These are phyloP conservation scores for Entoloma clypeatum DNA, from an alignment of 1,284 basidiomycete genomes.

Conservation along the genomic window DNA sequence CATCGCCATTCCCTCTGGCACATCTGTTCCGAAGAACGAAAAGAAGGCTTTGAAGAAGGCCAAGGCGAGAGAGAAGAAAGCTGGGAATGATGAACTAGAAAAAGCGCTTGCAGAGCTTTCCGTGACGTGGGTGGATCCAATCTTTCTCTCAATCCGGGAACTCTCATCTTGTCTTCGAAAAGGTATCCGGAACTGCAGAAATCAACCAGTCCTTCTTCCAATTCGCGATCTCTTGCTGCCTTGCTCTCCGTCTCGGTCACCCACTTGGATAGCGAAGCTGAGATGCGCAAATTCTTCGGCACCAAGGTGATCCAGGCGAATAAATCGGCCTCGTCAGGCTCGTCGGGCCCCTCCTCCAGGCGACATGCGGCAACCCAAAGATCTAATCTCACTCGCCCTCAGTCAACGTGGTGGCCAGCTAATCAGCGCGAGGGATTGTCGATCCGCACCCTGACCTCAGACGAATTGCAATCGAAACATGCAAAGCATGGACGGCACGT, in stretches of 20 bases:
- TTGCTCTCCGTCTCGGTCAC: slow-evolving; percentile 74
- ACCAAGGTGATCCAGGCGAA: slow-evolving; percentile 74
- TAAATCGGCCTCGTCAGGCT: slow-evolving; percentile 31
- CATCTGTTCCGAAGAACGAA: slow-evolving; percentile 28
- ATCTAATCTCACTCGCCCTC: slow-evolving; percentile 62
- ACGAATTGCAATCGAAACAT: slow-evolving; percentile 49
- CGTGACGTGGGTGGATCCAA: slow-evolving; percentile 65
- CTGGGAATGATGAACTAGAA: slow-evolving; percentile 78
- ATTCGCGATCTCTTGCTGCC: slow-evolving; percentile 40
- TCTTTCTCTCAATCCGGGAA: background rate
- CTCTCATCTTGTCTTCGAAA: background rate
- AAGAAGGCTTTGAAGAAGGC: slow-evolving; percentile 56
- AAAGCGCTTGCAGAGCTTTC: slow-evolving; percentile 79
- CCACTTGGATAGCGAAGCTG: slow-evolving; percentile 82
- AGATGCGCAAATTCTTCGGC: slow-evolving; percentile 90
- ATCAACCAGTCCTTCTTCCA: slow-evolving; percentile 25
- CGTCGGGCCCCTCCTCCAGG: slow-evolving; percentile 27
- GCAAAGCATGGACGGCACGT: slow-evolving; percentile 40
- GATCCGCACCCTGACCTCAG: slow-evolving; percentile 51
- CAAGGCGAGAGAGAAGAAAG: slow-evolving; percentile 58
- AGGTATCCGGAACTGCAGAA: slow-evolving; percentile 57
- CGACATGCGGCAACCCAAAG: slow-evolving; percentile 38
- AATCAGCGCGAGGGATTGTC: slow-evolving; percentile 68
- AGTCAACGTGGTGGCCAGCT: slow-evolving; percentile 59
- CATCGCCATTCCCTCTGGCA: slow-evolving; percentile 14